Conservation (phyloP, 2,329 filamentous ascomycete genomes). For the Macroventuria anomochaeta region DNA sequence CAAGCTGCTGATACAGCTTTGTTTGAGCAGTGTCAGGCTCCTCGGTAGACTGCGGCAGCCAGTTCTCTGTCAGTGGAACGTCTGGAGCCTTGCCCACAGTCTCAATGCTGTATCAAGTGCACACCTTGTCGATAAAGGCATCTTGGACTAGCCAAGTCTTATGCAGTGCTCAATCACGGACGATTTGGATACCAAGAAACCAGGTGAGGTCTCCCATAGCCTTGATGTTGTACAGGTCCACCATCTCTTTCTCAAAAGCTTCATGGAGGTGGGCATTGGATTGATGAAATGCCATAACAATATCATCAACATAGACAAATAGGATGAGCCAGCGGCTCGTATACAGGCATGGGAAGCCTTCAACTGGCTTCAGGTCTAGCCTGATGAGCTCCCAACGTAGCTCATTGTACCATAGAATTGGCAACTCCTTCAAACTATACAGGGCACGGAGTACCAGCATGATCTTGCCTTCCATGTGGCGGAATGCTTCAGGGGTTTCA, state of each 20-base stretch:
- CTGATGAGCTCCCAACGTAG: not conserved
- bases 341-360: not conserved
- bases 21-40: no score
- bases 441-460: not conserved
- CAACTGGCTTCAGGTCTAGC: not conserved
- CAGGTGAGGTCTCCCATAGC: no score
- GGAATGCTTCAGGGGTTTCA: not conserved
- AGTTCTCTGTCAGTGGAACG: no score
- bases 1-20: not conserved
- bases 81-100: no score
- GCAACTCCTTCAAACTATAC: no score
- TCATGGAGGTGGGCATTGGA: no score
- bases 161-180: not conserved
- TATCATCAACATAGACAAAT: not conserved
- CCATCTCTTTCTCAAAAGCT: no score
- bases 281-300: not conserved
- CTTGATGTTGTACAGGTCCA: not conserved
- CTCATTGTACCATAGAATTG: not conserved
- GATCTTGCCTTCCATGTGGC: not conserved
- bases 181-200: not conserved
- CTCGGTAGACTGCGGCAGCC: no score
- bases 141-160: not conserved
- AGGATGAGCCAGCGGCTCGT: not conserved
- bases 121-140: not conserved
- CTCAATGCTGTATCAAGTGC: not conserved